These are phyloP conservation scores for Pyrenopolyporus hunteri DNA, from an alignment of 495 filamentous ascomycete genomes.

Conservation along the genomic window DNA sequence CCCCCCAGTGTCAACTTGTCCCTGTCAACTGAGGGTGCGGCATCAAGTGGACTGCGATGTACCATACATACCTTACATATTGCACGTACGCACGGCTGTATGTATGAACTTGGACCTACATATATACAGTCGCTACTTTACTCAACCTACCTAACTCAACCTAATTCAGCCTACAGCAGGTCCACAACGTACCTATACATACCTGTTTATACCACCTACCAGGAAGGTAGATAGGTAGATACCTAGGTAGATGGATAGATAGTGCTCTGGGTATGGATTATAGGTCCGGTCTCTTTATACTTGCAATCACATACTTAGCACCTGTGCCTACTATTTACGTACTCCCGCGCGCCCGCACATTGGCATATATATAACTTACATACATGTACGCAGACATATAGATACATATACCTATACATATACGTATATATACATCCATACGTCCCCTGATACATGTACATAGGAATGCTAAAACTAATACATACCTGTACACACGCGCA, in stretches of 20 bases:
- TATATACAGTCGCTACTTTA: too few species aligned
- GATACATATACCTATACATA: background rate
- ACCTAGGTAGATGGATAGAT: too few species aligned
- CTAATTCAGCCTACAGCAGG: too few species aligned
- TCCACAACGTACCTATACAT: background rate
- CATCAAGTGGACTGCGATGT: background rate
- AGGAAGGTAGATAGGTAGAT: too few species aligned
- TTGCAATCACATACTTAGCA: too few species aligned
- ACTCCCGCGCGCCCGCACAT: background rate
- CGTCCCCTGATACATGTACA: background rate
- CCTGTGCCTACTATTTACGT: too few species aligned
- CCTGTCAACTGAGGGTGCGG: conserved; percentile 18
- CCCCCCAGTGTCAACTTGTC: conserved; percentile 33
- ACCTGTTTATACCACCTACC: background rate
- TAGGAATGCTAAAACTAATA: background rate
- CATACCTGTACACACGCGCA: background rate
- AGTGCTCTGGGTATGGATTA: too few species aligned
- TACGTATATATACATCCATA: background rate
- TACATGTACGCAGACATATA: background rate
- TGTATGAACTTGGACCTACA: too few species aligned
- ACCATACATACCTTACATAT: too few species aligned
- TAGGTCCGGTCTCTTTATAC: too few species aligned
- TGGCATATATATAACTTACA: background rate
- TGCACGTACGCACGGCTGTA: too few species aligned
- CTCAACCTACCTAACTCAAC: too few species aligned